Conservation (phyloP, 2,329 filamentous ascomycete genomes). For the Colletotrichum magnum region DNA sequence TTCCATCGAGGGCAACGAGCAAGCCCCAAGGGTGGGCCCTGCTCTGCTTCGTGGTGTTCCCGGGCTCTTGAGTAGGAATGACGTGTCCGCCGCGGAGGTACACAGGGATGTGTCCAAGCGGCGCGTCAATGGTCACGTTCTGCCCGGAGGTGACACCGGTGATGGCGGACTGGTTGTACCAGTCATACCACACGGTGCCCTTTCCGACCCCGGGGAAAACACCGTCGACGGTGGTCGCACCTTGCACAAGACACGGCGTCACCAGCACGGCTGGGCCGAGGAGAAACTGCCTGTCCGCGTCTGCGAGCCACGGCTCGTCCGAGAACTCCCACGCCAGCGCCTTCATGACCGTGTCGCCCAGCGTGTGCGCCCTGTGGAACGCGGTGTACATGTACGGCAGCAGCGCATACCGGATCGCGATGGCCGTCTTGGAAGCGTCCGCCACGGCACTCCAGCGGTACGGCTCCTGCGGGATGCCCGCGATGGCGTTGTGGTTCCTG, state of each 20-base stretch:
- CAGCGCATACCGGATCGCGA: slow-evolving; percentile 78
- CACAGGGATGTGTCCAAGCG: slow-evolving; percentile 73
- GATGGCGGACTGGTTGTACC: slow-evolving; percentile 77
- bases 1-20: slow-evolving; percentile 70
- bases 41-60: slow-evolving; percentile 74
- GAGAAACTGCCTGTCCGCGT: slow-evolving; percentile 80
- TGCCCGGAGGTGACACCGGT: slow-evolving; percentile 54
- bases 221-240: slow-evolving; percentile 72
- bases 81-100: slow-evolving; percentile 78
- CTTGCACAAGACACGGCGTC: slow-evolving; percentile 76
- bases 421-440: slow-evolving; percentile 75
- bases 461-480: slow-evolving; percentile 76
- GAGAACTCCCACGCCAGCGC: slow-evolving; percentile 83
- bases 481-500: slow-evolving; percentile 79
- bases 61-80: slow-evolving; percentile 77
- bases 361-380: slow-evolving; percentile 75
- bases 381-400: slow-evolving; percentile 84
- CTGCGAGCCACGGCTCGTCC: slow-evolving; percentile 76
- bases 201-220: slow-evolving; percentile 73
- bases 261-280: slow-evolving; percentile 77
- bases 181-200: slow-evolving; percentile 79
- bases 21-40: slow-evolving; percentile 77
- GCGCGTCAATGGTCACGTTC: slow-evolving; percentile 41
- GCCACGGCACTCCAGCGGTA: slow-evolving; percentile 78
- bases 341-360: slow-evolving; percentile 79